Evolutionary conservation across 2,329 filamentous ascomycete species (phyloP), one percentile per base, ranked within the genome.

Genomic region (Ophiocordyceps camponoti-floridani): DNA sequence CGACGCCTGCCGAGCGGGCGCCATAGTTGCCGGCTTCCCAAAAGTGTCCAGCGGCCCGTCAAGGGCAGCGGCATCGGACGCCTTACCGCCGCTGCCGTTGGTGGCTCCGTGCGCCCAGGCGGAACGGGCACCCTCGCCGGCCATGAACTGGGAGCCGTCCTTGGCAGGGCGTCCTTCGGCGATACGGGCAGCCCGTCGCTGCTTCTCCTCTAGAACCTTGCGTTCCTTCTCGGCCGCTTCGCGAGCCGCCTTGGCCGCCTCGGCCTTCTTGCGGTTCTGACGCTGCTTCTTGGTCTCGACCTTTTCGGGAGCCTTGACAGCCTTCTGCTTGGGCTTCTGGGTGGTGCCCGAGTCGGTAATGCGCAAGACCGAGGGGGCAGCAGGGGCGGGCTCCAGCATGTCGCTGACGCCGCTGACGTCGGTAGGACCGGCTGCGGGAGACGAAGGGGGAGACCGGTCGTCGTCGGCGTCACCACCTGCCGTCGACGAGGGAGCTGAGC

Each of bases 201-300:
- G 88, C 59, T 82, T 80, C 67, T 95, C 87, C 54, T 84, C 69
- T 48, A 84, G 70, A 35, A 68, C 67, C 66, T 85, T 84, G 56
- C 88, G 81, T 56, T 84, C 72, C 57, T 79, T 75, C 65, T 95
- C 88, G 1, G 82, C 77, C 53, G 84, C 82, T 57, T 88, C 81
- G 28, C 83, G 78, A 46, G 75, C 71, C 28, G 71, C 68, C 70
- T 85, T 91, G 55, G 79, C 78, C 47, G 78, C 81, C 64, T 94
- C 87, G 35, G 75, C 79, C 77, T 94, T 95, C 68, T 82, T 78
- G 52, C 81, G 77, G 67, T 94, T 91, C 68, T 95, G 88, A 48
- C 87, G 80, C 68, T 94, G 85, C 71, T 95, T 95, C 81, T 95
- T 95, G 18, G 82, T 83, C 69, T 94, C 84, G 16, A 73, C 74